These are phyloP conservation scores for Acer campestre DNA, from an alignment of 345 rosid genomes.

Conservation along the genomic window DNA sequence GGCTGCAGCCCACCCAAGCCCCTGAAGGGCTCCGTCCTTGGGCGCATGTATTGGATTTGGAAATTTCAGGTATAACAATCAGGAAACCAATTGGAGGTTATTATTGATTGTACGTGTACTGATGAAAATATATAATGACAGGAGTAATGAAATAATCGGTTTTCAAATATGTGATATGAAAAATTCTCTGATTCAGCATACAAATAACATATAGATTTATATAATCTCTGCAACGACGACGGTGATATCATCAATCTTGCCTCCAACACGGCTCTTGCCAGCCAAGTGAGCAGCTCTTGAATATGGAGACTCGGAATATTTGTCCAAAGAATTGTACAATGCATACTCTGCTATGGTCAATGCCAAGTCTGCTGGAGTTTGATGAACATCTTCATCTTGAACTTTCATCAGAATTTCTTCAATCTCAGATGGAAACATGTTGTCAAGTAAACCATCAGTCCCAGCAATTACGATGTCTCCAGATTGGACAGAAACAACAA, in stretches of 20 bases:
- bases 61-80: no score
- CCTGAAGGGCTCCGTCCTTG: no score
- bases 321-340: not conserved
- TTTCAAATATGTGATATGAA: no score
- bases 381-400: not conserved
- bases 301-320: conserved; percentile 18
- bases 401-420: not conserved
- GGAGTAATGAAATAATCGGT: no score
- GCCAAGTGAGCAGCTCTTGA: conserved; percentile 4
- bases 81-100: no score
- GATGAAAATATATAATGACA: no score
- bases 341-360: conserved; percentile 4
- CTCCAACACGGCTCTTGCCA: not conserved
- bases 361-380: not conserved
- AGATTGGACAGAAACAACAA: not conserved
- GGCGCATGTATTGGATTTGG: no score
- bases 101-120: no score
- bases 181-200: no score
- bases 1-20: no score
- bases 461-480: conserved; percentile 34
- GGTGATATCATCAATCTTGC: conserved; percentile 7
- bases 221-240: conserved; percentile 1
- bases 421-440: no score
- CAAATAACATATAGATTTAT: no score
- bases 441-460: conserved; percentile 23